Conservation (phyloP, 2,329 filamentous ascomycete species). For the Colletotrichum sp. region DNA sequence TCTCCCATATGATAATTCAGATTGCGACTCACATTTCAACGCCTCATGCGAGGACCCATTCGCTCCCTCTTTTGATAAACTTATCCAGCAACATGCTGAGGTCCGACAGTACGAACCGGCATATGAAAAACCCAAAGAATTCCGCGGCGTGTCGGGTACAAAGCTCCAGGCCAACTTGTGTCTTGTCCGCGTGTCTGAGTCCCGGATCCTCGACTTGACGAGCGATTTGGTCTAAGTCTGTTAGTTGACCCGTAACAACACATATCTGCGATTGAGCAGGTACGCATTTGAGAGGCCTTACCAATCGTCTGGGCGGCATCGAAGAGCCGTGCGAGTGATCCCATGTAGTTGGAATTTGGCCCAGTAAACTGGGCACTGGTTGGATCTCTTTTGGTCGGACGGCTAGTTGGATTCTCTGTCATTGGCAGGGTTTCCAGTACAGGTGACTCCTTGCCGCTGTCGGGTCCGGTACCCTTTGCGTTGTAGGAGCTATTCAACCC, state of each 20-base stretch:
- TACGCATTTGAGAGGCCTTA: constrained; percentile 51
- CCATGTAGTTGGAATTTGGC: constrained; percentile 90
- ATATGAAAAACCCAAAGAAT: constrained; percentile 97
- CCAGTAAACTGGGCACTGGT: constrained; percentile 75
- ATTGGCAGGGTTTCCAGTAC: constrained; percentile 79
- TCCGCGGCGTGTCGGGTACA: constrained; percentile 93
- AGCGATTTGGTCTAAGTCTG: constrained; percentile 81
- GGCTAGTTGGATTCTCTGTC: constrained; percentile 68
- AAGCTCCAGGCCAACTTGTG: constrained; percentile 92
- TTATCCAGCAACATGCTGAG: constrained; percentile 88
- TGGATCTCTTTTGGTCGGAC: constrained; percentile 75
- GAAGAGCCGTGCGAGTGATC: constrained; percentile 85
- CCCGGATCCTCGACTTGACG: constrained; percentile 96
- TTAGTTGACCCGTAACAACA: background rate
- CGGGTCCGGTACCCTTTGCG: constrained; percentile 33
- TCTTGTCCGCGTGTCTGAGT: constrained; percentile 87
- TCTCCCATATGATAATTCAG: background rate
- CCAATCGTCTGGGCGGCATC: constrained; percentile 93
- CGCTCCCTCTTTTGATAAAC: constrained; percentile 93
- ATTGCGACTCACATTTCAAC: background rate
- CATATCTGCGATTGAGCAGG: background rate
- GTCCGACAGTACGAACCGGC: constrained; percentile 91
- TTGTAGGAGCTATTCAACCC: constrained; percentile 58
- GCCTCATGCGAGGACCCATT: constrained; percentile 75
- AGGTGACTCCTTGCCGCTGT: constrained; percentile 60